Evolutionary conservation across 1,284 basidiomycete genomes (phyloP), one percentile per base, ranked within the genome.

Genomic region (Marasmius fiardii): DNA sequence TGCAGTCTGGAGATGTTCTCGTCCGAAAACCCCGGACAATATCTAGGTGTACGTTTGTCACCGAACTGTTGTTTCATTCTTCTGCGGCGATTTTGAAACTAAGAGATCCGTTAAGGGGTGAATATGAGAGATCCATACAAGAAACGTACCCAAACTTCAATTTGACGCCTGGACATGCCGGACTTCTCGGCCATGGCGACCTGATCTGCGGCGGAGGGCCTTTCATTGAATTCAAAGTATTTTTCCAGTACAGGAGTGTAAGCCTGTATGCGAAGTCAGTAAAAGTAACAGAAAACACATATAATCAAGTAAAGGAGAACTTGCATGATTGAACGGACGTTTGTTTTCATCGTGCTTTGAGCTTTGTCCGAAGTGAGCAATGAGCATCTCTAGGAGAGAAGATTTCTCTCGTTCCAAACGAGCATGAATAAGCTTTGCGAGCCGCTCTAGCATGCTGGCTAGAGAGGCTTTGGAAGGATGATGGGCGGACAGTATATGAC

Each of bases 111-210:
- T n/a, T n/a, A n/a, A n/a, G n/a, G n/a, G 26, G 23, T n/a, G 11
- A 16, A 20, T 33, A 2, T 8, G 43, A 16, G 33, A 16, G 1
- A 20, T 31, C 4, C 37, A 10, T 33, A 4, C 24, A 21, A 47
- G 21, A 14, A 21, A 50, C 49, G 3, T 33, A 83, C 82, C 83
- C 85, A 87, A 24, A 83, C 77, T 59, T 81, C 76, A 1, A 87
- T 80, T 60, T 87, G 84, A 1, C 73, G 63, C 1, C 68, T 69
- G 0, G 74, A 64, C 82, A 86, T 83, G 2, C 70, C 65, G 0
- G 75, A 73, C 23, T 76, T 73, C 0, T 65, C 39, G 0, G 83
- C 83, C 0, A 85, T 67, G 0, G 70, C 55, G 0, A 56, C 35
- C 1, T 78, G 78, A 34, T 86, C 81, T 0, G 70, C 61, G 0